Conservation (phyloP, 2,329 filamentous ascomycete species). For the Phialophora tarda region DNA sequence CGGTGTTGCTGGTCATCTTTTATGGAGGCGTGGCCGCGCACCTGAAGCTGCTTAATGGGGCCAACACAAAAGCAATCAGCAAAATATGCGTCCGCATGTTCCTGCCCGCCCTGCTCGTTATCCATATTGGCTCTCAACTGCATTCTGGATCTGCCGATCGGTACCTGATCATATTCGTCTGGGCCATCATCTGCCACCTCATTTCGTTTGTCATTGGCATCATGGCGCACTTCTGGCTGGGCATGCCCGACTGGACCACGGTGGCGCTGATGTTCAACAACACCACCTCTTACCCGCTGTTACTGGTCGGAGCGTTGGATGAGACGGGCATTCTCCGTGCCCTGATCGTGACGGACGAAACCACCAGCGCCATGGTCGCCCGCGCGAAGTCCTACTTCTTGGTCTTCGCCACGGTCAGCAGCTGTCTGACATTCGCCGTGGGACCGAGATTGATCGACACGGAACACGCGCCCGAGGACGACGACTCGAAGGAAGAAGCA, state of each 20-base stretch:
- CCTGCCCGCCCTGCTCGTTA: constrained; percentile 59
- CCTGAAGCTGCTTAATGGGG: constrained; percentile 55
- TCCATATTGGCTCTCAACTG: constrained; percentile 60
- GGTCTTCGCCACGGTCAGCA: constrained; percentile 68
- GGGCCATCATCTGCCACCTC: constrained; percentile 58
- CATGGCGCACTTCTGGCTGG: constrained; percentile 52
- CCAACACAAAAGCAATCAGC: constrained; percentile 59
- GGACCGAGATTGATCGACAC: constrained; percentile 64
- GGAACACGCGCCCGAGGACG: constrained; percentile 46
- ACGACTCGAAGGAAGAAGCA: constrained; percentile 45
- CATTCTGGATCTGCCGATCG: constrained; percentile 53
- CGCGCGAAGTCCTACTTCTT: constrained; percentile 70
- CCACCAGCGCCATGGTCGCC: constrained; percentile 56
- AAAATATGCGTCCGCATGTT: constrained; percentile 60
- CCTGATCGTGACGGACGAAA: constrained; percentile 54
- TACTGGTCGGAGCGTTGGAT: constrained; percentile 59
- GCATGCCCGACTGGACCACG: constrained; percentile 60
- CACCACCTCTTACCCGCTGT: constrained; percentile 60
- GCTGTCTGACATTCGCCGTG: constrained; percentile 68
- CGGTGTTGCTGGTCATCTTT: constrained; percentile 60
- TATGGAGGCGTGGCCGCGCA: constrained; percentile 60
- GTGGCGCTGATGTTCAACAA: constrained; percentile 64
- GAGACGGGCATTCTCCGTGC: constrained; percentile 62
- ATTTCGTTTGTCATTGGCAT: constrained; percentile 57
- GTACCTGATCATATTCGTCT: constrained; percentile 59